Conservation (phyloP, 305 asterid genomes). For the Fraxinus dipetala region DNA sequence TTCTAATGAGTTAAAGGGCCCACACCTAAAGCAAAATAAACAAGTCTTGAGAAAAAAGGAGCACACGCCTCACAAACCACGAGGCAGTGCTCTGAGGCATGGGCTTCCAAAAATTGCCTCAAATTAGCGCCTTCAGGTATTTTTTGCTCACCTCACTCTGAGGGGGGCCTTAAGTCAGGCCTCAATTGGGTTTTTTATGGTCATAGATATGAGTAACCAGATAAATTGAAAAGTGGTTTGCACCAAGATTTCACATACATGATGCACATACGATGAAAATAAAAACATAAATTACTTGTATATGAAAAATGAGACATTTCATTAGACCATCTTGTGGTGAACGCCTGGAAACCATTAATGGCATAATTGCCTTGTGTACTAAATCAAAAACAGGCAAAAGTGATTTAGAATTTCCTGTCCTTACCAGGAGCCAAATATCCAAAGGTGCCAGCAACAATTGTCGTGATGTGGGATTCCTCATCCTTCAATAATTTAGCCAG, state of each 20-base stretch:
- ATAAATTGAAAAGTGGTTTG: not conserved
- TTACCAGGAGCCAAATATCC: constrained; percentile 95
- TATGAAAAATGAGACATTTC: not conserved
- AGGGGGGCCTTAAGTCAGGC: not conserved
- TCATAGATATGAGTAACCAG: not conserved
- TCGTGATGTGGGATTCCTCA: constrained; percentile 94
- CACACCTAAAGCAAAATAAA: not conserved
- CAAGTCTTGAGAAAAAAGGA: not conserved
- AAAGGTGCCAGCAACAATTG: constrained; percentile 97
- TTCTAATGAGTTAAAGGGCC: not conserved
- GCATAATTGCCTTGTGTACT: not conserved
- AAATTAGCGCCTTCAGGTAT: not conserved
- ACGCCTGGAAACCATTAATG: not conserved
- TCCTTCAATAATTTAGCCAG: constrained; percentile 89
- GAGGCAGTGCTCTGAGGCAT: not conserved
- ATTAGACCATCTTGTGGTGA: not conserved
- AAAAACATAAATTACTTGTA: not conserved
- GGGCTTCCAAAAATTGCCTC: not conserved
- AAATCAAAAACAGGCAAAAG: not conserved
- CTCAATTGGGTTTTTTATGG: not conserved
- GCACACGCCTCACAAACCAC: not conserved
- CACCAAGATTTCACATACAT: not conserved
- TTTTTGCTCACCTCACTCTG: not conserved
- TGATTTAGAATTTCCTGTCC: constrained; percentile 6
- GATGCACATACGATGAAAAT: not conserved